Evolutionary conservation across 1,139 yeast genomes (phyloP).

Genomic region (Protomyces inundatus): DNA sequence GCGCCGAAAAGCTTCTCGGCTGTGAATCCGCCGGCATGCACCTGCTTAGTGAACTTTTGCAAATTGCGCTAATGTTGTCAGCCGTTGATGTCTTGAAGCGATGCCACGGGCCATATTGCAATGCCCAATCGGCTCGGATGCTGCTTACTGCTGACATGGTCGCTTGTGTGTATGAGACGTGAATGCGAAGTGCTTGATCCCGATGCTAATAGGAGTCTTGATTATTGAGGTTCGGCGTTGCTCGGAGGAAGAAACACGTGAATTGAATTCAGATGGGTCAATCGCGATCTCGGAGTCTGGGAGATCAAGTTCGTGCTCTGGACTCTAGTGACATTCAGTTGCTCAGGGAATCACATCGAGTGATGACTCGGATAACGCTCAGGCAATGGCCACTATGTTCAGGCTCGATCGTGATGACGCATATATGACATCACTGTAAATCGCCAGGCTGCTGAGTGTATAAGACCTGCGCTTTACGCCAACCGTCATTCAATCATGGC

Average conservation of each 20-base stretch:
- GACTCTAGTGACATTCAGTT: neutral
- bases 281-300: neutral
- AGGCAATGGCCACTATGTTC: neutral
- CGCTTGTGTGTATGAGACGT: neutral
- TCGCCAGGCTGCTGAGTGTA: neutral
- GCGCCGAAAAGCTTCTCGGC: constrained; percentile 19
- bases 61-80: constrained; percentile 4
- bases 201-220: neutral
- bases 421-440: neutral
- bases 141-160: neutral
- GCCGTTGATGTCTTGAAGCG: neutral
- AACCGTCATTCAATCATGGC: neutral
- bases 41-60: constrained; percentile 22
- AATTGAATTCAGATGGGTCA: neutral
- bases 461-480: neutral
- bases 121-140: too few species aligned
- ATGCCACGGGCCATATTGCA: neutral
- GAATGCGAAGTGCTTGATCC: neutral
- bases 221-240: neutral
- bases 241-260: too few species aligned
- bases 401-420: constrained; percentile 1
- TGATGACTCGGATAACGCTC: neutral
- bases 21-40: constrained; percentile 20
- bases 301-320: neutral
- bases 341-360: neutral